phyloP scores from a whole-genome alignment of 345 rosid species.

The Hibiscus tridactylites region DNA sequence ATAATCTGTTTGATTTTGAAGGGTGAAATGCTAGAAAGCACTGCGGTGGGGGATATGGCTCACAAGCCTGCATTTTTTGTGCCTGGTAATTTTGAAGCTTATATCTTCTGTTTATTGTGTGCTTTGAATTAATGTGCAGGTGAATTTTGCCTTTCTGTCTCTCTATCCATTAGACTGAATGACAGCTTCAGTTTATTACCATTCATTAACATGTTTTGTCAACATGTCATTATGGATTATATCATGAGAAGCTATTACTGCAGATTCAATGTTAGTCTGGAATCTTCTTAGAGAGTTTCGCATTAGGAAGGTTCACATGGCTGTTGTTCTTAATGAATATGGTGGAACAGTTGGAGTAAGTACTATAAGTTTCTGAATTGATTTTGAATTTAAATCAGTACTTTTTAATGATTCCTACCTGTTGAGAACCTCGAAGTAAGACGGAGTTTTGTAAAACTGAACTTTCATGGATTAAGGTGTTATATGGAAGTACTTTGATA shows the following conservation, averaged over 20 bases:
- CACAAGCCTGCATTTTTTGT: conserved; percentile 97
- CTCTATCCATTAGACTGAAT: neutral
- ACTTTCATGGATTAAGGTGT: neutral
- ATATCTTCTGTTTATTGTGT: neutral
- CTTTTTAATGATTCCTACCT: neutral
- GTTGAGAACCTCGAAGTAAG: neutral
- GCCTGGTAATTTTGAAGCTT: conserved; percentile 55
- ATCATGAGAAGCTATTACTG: conserved; percentile 11
- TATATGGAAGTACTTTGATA: neutral
- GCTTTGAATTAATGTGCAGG: neutral
- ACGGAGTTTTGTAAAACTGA: neutral
- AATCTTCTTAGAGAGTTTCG: conserved; percentile 98
- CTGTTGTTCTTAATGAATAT: conserved; percentile 93
- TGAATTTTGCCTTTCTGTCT: neutral
- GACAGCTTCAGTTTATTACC: neutral
- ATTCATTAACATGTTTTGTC: neutral
- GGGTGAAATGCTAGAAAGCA: conserved; percentile 86
- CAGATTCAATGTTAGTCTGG: conserved; percentile 99
- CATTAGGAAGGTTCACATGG: conserved; percentile 98
- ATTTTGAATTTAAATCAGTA: neutral
- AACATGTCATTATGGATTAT: neutral
- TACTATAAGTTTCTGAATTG: conserved; percentile 1
- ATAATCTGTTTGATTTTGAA: conserved; percentile 62
- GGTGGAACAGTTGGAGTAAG: conserved; percentile 99
- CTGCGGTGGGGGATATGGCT: conserved; percentile 84